These are phyloP conservation scores for Musa troglodytarum DNA, from an alignment of 176 grass and related monocot genomes.

Conservation along the genomic window DNA sequence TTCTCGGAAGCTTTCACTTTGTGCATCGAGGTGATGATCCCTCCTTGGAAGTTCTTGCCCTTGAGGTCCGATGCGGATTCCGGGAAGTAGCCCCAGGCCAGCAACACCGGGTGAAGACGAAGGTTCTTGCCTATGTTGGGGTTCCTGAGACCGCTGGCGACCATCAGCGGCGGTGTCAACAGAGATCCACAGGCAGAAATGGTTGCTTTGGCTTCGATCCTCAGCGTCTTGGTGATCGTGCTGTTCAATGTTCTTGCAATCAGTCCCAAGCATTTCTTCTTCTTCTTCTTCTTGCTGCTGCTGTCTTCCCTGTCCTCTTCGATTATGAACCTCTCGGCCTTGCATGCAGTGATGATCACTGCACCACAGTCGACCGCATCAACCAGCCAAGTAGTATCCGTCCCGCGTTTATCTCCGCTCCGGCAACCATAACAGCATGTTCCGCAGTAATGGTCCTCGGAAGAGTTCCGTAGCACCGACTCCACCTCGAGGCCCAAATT, in stretches of 20 bases:
- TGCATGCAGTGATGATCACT: slow-evolving; percentile 64
- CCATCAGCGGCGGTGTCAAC: slow-evolving; percentile 64
- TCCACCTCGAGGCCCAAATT: slow-evolving; percentile 52
- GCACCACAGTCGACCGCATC: slow-evolving; percentile 63
- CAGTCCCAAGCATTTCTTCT: slow-evolving; percentile 50
- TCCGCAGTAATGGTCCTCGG: slow-evolving; percentile 66
- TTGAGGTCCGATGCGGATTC: slow-evolving; percentile 36
- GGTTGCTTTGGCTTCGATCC: slow-evolving; percentile 56
- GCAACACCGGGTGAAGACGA: slow-evolving; percentile 54
- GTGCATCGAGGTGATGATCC: slow-evolving; percentile 86
- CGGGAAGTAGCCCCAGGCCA: slow-evolving; percentile 90
- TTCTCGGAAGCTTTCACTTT: slow-evolving; percentile 38
- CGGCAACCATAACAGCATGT: slow-evolving; percentile 67
- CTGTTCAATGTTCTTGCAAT: slow-evolving; percentile 40
- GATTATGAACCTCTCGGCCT: slow-evolving; percentile 64
- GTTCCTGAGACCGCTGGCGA: slow-evolving; percentile 54
- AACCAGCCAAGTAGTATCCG: slow-evolving; percentile 77
- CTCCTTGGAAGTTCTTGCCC: slow-evolving; percentile 67
- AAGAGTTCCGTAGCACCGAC: slow-evolving; percentile 53
- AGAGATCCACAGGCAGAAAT: slow-evolving; percentile 57
- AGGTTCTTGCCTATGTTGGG: slow-evolving; percentile 81
- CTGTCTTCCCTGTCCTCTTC: slow-evolving; percentile 5
- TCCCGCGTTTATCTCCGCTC: slow-evolving; percentile 66
- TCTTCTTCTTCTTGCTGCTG: slow-evolving; percentile 3
- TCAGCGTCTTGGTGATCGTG: slow-evolving; percentile 36